Evolutionary conservation across 305 asterid species (phyloP).

Genomic region (Rubia balearica): DNA sequence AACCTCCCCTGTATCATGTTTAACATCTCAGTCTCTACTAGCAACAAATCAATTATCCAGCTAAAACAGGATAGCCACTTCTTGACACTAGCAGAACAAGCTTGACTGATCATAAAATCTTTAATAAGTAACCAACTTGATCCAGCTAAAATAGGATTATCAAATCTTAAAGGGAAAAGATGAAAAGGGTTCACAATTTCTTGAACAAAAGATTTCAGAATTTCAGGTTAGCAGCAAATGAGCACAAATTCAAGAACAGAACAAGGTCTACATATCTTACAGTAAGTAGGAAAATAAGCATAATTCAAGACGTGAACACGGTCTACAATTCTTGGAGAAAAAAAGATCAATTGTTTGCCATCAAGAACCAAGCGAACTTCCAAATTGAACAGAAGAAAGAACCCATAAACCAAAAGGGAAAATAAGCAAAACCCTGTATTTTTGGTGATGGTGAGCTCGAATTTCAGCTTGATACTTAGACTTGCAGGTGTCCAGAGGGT

Average conservation of each 20-base stretch:
- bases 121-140: constrained; percentile 1
- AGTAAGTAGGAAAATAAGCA: not conserved
- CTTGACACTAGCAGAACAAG: constrained; percentile 2
- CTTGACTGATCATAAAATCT: not conserved
- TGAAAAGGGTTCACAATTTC: not conserved
- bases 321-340: not conserved
- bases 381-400: not conserved
- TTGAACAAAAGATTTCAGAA: not conserved
- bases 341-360: not conserved
- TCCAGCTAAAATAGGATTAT: not conserved
- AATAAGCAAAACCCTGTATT: constrained; percentile 48
- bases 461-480: constrained; percentile 86
- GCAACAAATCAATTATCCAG: not conserved
- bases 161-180: not conserved
- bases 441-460: constrained; percentile 52
- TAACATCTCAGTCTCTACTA: not conserved
- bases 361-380: not conserved
- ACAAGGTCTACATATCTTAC: not conserved
- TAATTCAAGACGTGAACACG: constrained; percentile 4
- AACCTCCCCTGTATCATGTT: not conserved
- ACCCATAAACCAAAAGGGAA: not conserved
- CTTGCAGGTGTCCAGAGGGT: constrained; percentile 90
- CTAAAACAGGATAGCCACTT: not conserved
- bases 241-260: not conserved
- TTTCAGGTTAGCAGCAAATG: not conserved